Conservation (phyloP, 2,329 filamentous ascomycete genomes). For the Metarhizium sp. region DNA sequence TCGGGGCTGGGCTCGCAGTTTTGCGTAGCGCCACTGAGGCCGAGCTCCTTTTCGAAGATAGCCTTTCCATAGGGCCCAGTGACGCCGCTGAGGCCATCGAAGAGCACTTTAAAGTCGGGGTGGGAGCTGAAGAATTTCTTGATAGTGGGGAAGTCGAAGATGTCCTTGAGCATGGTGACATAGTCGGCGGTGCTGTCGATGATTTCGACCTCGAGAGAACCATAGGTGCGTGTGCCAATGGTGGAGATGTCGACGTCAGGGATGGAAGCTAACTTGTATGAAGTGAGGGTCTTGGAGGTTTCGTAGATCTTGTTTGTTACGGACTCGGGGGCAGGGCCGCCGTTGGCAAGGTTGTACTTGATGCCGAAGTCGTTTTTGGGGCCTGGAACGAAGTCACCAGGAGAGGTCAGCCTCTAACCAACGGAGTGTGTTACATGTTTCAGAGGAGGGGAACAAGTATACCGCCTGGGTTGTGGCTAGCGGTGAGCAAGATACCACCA, state of each 20-base stretch:
- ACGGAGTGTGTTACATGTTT: neutral
- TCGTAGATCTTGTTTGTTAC: constrained; percentile 98
- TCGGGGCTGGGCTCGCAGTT: constrained; percentile 90
- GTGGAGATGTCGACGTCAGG: constrained; percentile 76
- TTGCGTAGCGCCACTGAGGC: constrained; percentile 68
- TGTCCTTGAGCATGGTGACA: constrained; percentile 89
- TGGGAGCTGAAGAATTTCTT: constrained; percentile 83
- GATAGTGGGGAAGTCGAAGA: constrained; percentile 96
- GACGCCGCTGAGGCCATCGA: constrained; percentile 89
- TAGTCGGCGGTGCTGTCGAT: constrained; percentile 92
- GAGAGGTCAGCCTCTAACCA: neutral
- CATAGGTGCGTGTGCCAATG: constrained; percentile 78
- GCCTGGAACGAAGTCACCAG: constrained; percentile 38
- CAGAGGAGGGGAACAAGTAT: constrained; percentile 22
- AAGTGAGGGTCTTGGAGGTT: constrained; percentile 77
- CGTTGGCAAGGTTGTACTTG: constrained; percentile 98
- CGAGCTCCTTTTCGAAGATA: constrained; percentile 92
- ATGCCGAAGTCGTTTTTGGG: constrained; percentile 96
- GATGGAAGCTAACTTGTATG: constrained; percentile 86
- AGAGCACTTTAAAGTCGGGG: constrained; percentile 91
- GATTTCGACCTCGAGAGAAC: constrained; percentile 84
- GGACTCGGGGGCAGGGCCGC: constrained; percentile 87
- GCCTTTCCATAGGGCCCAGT: constrained; percentile 91
- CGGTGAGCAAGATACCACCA: constrained; percentile 91
- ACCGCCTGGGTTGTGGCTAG: constrained; percentile 98